Percentiles rank a stretch among this genome's conserved stretches.
These are phyloP conservation scores for Candida hungchunana DNA, from an alignment of 805 yeast species.

Conservation along the genomic window DNA sequence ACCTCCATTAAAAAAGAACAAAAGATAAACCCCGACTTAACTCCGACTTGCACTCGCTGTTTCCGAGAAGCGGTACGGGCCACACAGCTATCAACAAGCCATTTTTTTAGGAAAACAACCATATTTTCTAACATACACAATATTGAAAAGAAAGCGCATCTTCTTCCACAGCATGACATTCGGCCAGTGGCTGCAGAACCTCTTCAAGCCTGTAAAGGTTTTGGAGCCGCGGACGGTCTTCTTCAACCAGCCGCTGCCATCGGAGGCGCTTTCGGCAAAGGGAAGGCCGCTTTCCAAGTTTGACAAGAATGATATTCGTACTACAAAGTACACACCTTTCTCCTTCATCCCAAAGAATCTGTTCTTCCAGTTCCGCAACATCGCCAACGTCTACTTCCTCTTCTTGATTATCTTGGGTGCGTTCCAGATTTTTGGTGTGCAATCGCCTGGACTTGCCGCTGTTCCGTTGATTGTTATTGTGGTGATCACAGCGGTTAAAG, in stretches of 20 bases:
- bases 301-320: slow-evolving; percentile 70
- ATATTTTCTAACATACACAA: background rate
- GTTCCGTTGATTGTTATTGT: slow-evolving; percentile 81
- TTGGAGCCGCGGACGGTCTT: slow-evolving; percentile 16
- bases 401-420: slow-evolving; percentile 74
- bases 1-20: too few species aligned
- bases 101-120: background rate
- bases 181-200: slow-evolving; percentile 3
- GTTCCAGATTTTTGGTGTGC: slow-evolving; percentile 75
- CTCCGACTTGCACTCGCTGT: too few species aligned
- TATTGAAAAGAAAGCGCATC: too few species aligned
- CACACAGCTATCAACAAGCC: background rate
- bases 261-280: slow-evolving; percentile 11
- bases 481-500: slow-evolving; percentile 67
- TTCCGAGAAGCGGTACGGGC: too few species aligned
- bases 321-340: slow-evolving; percentile 92
- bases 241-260: slow-evolving; percentile 15
- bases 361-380: slow-evolving; percentile 72
- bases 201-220: slow-evolving; percentile 15
- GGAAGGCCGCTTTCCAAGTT: slow-evolving; percentile 11
- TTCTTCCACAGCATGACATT: slow-evolving; percentile 4
- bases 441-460: slow-evolving; percentile 67
- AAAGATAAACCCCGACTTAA: too few species aligned
- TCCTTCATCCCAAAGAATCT: slow-evolving; percentile 85
- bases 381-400: slow-evolving; percentile 88